Conservation (phyloP, 108 stramenopile genomes). For the Fistulifera solaris region DNA sequence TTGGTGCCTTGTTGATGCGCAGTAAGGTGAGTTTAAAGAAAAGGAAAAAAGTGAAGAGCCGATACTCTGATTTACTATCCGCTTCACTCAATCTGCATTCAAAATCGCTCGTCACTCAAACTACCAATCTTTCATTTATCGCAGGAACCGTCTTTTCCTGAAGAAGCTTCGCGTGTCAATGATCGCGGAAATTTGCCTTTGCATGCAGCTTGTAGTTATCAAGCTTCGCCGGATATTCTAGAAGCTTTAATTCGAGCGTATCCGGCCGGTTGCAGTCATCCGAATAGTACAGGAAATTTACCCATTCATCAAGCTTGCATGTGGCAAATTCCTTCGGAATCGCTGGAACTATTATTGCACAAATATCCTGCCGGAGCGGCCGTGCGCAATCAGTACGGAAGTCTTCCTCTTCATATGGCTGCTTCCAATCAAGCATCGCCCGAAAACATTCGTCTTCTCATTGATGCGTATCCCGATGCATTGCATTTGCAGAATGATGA, state of each 20-base stretch:
- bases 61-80: too few species aligned
- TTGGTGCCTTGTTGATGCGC: conserved; percentile 76
- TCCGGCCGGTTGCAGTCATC: conserved; percentile 64
- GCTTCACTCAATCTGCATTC: too few species aligned
- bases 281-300: conserved; percentile 74
- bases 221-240: conserved; percentile 73
- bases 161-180: conserved; percentile 78
- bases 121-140: neutral
- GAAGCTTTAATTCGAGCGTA: conserved; percentile 69
- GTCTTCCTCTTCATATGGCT: conserved; percentile 81
- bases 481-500: conserved; percentile 83
- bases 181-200: conserved; percentile 85
- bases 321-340: conserved; percentile 79
- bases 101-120: too few species aligned
- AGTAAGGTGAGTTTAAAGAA: conserved; percentile 50
- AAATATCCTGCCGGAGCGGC: conserved; percentile 77
- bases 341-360: conserved; percentile 57
- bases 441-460: conserved; percentile 66
- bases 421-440: conserved; percentile 68
- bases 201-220: conserved; percentile 81
- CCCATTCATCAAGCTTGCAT: conserved; percentile 85
- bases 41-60: neutral
- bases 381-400: conserved; percentile 78
- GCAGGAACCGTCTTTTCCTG: conserved; percentile 75
- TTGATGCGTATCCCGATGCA: conserved; percentile 81